Evolutionary conservation across 768 basidiomycete species (phyloP).

Genomic region (Amanita phalloides): DNA sequence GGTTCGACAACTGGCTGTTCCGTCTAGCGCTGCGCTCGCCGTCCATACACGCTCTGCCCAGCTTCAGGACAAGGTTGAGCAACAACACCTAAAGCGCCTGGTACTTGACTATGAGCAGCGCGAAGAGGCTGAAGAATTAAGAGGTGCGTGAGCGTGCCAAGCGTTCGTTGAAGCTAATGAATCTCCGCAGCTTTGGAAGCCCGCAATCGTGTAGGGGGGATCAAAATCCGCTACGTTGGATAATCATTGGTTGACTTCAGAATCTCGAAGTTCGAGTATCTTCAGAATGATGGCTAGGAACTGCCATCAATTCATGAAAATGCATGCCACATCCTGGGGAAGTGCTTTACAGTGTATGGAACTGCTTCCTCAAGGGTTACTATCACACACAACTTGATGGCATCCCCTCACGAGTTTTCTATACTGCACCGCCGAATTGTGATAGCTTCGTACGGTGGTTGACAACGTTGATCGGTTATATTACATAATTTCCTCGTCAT

Average conservation of each 20-base stretch:
- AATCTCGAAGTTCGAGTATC: background rate
- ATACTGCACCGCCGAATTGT: too few species aligned
- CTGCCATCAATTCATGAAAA: background rate
- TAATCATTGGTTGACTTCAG: constrained; percentile 18
- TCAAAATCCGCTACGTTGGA: constrained; percentile 73
- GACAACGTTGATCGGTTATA: too few species aligned
- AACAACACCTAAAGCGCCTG: constrained; percentile 92
- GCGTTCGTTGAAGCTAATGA: background rate
- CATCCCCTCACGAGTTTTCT: too few species aligned
- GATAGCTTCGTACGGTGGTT: too few species aligned
- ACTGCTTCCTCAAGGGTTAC: background rate
- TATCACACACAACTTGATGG: background rate
- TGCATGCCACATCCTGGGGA: background rate
- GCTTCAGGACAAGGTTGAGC: constrained; percentile 89
- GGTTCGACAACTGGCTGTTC: constrained; percentile 75
- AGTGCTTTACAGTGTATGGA: background rate
- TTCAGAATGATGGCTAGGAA: background rate
- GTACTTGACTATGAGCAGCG: constrained; percentile 88
- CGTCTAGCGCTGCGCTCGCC: constrained; percentile 78
- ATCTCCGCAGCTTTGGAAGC: constrained; percentile 47
- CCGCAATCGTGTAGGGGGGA: constrained; percentile 52
- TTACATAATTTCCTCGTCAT: background rate
- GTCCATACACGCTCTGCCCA: constrained; percentile 88
- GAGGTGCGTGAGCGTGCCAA: constrained; percentile 32
- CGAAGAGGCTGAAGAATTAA: constrained; percentile 76